Conservation (phyloP, 768 basidiomycete genomes). For the Rhodotorula paludigena region DNA sequence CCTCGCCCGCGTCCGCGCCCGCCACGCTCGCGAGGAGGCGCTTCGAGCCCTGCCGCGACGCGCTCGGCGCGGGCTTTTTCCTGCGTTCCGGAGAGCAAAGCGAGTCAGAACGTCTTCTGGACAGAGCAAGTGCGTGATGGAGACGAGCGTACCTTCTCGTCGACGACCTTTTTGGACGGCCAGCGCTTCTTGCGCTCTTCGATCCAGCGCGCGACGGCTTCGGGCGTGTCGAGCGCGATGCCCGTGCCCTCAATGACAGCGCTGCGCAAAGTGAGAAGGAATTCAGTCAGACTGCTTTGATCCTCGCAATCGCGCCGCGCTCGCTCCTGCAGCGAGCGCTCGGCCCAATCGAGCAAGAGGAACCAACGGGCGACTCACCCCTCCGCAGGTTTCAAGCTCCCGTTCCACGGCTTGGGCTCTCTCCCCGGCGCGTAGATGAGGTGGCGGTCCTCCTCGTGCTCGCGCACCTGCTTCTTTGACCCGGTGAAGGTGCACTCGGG, state of each 20-base stretch:
- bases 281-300: no score
- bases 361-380: slow-evolving; percentile 42
- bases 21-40: slow-evolving; percentile 15
- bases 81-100: neutral
- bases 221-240: slow-evolving; percentile 70
- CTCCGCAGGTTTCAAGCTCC: slow-evolving; percentile 39
- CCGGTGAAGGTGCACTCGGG: slow-evolving; percentile 46
- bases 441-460: slow-evolving; percentile 49
- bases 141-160: slow-evolving; percentile 59
- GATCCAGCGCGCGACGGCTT: slow-evolving; percentile 77
- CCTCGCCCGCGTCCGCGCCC: slow-evolving; percentile 17
- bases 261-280: slow-evolving; percentile 22
- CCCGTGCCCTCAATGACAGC: slow-evolving; percentile 59
- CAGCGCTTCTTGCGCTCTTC: slow-evolving; percentile 80
- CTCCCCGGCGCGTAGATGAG: slow-evolving; percentile 45
- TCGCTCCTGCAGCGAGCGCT: no score
- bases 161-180: slow-evolving; percentile 64
- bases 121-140: neutral
- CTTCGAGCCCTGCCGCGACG: slow-evolving; percentile 30
- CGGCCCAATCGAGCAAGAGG: neutral
- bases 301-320: neutral
- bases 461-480: slow-evolving; percentile 43
- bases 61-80: slow-evolving; percentile 23
- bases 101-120: no score
- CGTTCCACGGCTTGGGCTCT: slow-evolving; percentile 41